A percentile compares a stretch with the other conserved stretches of the same genome.
Evolutionary conservation across 129 eudicot genomes (phyloP).

Genomic region (Artemisia argyi): DNA sequence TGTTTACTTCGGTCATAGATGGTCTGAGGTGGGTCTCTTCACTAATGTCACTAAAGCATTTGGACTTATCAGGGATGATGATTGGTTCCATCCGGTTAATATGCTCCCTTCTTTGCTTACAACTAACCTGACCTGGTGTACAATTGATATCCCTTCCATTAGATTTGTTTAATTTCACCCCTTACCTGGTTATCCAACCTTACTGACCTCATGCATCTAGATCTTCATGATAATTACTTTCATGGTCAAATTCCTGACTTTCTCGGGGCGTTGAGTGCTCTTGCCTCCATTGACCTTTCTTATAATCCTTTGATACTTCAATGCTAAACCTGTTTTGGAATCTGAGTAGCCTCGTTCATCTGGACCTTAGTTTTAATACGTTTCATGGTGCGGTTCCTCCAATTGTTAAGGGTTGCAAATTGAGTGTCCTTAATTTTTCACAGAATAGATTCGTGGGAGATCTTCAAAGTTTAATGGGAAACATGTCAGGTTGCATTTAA

Average conservation of each 20-base stretch:
- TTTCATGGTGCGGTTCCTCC: not conserved
- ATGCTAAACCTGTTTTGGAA: not conserved
- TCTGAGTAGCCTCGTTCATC: not conserved
- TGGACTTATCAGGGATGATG: not conserved
- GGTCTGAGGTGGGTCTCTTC: not conserved
- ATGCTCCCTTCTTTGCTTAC: not conserved
- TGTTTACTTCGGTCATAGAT: not conserved
- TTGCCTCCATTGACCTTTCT: not conserved
- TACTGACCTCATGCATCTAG: constrained; percentile 7
- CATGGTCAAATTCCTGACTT: constrained; percentile 3
- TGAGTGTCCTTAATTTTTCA: not conserved
- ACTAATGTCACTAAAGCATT: not conserved
- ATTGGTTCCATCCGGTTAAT: not conserved
- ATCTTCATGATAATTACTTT: not conserved
- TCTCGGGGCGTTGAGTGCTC: not conserved
- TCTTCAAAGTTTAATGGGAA: not conserved
- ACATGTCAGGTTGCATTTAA: not conserved
- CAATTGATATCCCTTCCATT: not conserved
- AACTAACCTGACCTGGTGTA: not conserved
- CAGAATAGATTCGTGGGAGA: not conserved
- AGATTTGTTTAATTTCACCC: constrained; percentile 4
- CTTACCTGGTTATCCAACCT: constrained; percentile 12
- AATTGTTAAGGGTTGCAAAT: not conserved
- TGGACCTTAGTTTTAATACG: not conserved
- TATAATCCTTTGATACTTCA: not conserved